These are phyloP conservation scores for Aegilops sharonensis DNA, from an alignment of 176 grass and related monocot species.

Conservation along the genomic window DNA sequence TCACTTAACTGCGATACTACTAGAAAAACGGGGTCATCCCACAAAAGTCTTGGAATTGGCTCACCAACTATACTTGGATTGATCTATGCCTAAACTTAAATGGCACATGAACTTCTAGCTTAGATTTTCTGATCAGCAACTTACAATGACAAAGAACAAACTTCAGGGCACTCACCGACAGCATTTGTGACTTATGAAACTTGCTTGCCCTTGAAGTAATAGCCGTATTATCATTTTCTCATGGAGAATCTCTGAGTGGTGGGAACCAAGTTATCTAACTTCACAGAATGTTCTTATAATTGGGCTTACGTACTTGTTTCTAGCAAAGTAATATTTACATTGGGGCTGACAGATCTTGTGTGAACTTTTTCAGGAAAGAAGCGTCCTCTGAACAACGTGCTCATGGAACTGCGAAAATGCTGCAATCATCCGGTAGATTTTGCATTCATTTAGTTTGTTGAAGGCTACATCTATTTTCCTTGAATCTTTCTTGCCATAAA, in stretches of 20 bases:
- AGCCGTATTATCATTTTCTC: neutral
- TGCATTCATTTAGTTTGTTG: neutral
- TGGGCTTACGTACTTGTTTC: neutral
- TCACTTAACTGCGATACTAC: neutral
- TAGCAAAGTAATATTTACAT: neutral
- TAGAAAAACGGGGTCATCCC: neutral
- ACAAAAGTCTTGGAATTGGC: neutral
- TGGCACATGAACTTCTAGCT: neutral
- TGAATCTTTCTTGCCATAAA: neutral
- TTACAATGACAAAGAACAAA: neutral
- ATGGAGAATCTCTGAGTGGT: neutral
- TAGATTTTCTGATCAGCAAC: neutral
- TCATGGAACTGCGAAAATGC: constrained; percentile 58
- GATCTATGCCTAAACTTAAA: neutral
- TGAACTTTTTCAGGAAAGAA: constrained; percentile 47
- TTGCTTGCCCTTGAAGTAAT: neutral
- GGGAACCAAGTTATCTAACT: neutral
- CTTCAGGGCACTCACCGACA: neutral
- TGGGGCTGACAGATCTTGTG: neutral
- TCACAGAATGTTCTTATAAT: neutral
- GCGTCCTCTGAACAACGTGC: constrained; percentile 54
- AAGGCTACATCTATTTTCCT: constrained; percentile 1
- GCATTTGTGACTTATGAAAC: neutral
- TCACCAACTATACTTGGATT: neutral
- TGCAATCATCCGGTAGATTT: constrained; percentile 66